Evolutionary conservation across 495 filamentous ascomycete species (phyloP).

Genomic region (Pseudomonodictys pantanalensis): DNA sequence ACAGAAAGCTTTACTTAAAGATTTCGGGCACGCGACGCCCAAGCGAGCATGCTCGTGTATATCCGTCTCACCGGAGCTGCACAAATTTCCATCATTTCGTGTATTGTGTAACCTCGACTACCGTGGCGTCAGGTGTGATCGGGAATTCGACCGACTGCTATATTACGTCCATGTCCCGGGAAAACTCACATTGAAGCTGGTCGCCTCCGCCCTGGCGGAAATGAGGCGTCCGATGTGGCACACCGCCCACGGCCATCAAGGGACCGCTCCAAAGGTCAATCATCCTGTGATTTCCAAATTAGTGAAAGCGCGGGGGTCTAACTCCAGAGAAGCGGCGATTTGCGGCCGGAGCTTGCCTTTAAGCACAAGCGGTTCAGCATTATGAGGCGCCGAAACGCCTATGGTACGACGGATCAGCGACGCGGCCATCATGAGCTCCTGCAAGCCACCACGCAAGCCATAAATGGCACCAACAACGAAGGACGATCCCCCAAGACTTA

Average conservation of each 20-base stretch:
- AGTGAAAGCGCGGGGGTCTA: neutral
- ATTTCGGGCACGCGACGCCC: no score
- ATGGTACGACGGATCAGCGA: neutral
- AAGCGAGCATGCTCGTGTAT: no score
- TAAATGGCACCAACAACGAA: constrained; percentile 15
- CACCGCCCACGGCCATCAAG: neutral
- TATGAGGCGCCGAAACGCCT: neutral
- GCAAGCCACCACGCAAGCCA: constrained; percentile 18
- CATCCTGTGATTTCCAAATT: constrained; percentile 1
- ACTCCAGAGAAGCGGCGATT: neutral
- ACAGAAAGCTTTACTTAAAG: no score
- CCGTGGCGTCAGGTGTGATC: constrained; percentile 1
- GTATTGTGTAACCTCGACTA: neutral
- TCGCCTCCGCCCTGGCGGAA: constrained; percentile 10
- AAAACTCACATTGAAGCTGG: neutral
- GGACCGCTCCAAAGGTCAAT: neutral
- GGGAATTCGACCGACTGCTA: neutral
- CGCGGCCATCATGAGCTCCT: constrained; percentile 5
- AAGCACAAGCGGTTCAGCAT: no score
- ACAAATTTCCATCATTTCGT: neutral
- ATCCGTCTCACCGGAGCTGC: neutral
- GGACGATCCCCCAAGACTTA: constrained; percentile 7
- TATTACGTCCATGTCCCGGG: constrained; percentile 7
- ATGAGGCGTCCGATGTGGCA: constrained; percentile 20
- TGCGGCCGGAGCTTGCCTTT: neutral